Evolutionary conservation across 495 filamentous ascomycete genomes (phyloP).

Genomic region (Aspergillus sparsus): DNA sequence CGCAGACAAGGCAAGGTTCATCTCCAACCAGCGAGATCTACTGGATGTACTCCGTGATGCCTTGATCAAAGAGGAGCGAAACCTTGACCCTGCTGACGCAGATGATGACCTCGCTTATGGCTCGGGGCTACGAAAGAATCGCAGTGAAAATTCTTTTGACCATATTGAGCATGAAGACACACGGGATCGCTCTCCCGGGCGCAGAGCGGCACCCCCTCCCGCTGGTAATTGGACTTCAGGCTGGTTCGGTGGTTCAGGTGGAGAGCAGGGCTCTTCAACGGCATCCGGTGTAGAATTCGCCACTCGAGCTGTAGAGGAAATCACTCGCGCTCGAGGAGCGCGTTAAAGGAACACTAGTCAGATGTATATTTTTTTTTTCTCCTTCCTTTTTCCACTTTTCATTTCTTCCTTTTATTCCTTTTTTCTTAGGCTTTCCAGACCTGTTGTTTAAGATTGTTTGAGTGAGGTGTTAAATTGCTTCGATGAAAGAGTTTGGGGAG

Average conservation of each 20-base stretch:
- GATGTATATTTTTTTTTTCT: background rate
- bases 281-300: constrained; percentile 38
- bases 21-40: constrained; percentile 71
- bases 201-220: constrained; percentile 21
- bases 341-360: constrained; percentile 5
- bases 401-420: background rate
- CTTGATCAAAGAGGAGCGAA: constrained; percentile 69
- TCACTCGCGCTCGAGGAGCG: constrained; percentile 17
- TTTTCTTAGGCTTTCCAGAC: background rate
- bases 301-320: constrained; percentile 33
- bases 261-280: constrained; percentile 29
- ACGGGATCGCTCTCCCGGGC: constrained; percentile 31
- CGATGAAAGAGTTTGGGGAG: background rate
- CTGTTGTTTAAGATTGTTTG: background rate
- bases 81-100: constrained; percentile 40
- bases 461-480: background rate
- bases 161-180: constrained; percentile 74
- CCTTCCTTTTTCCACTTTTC: background rate
- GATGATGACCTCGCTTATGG: constrained; percentile 51
- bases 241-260: constrained; percentile 40
- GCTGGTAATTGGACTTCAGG: constrained; percentile 40
- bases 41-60: constrained; percentile 70
- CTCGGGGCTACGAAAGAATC: constrained; percentile 64
- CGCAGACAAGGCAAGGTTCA: constrained; percentile 66
- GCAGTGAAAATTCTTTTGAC: constrained; percentile 78